A percentile compares a stretch with the other conserved stretches of the same genome.
These are phyloP conservation scores for Leccinum pellstonianum DNA, from an alignment of 768 basidiomycete species.

Conservation along the genomic window DNA sequence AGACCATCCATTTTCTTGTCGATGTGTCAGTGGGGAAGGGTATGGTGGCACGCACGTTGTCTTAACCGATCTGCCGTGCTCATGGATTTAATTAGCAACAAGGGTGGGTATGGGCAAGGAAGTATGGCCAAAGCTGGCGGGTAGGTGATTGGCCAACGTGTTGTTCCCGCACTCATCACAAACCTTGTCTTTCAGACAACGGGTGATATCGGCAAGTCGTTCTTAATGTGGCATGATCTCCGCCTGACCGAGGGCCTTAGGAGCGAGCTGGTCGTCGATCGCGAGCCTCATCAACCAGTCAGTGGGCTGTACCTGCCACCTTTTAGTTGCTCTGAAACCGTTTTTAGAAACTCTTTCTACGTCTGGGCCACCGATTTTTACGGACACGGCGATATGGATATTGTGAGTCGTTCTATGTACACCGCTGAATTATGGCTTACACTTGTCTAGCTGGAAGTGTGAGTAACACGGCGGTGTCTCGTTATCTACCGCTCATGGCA, in stretches of 20 bases:
- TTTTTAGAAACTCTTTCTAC: conserved; percentile 60
- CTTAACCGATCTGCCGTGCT: background rate
- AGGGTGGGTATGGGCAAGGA: conserved; percentile 62
- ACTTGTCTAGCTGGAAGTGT: conserved; percentile 52
- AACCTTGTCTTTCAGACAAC: conserved; percentile 41
- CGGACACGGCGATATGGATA: conserved; percentile 68
- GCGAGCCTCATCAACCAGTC: conserved; percentile 56
- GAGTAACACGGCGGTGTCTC: conserved; percentile 14
- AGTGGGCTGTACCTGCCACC: background rate
- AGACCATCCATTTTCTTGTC: conserved; percentile 59
- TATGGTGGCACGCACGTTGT: conserved; percentile 28
- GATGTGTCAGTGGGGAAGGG: conserved; percentile 68
- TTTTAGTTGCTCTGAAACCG: background rate
- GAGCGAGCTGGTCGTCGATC: conserved; percentile 50
- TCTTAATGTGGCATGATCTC: background rate
- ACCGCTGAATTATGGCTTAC: background rate
- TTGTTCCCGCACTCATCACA: conserved; percentile 1
- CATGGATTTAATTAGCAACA: conserved; percentile 42
- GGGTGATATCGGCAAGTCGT: conserved; percentile 42
- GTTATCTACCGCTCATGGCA: background rate
- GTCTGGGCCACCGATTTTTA: conserved; percentile 65
- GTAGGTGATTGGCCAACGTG: conserved; percentile 34
- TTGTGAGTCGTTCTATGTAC: conserved; percentile 39
- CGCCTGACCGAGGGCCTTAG: conserved; percentile 24
- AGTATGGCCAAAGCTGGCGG: conserved; percentile 65